Conservation (phyloP, 2,329 filamentous ascomycete species). For the Clonostachys chloroleuca region DNA sequence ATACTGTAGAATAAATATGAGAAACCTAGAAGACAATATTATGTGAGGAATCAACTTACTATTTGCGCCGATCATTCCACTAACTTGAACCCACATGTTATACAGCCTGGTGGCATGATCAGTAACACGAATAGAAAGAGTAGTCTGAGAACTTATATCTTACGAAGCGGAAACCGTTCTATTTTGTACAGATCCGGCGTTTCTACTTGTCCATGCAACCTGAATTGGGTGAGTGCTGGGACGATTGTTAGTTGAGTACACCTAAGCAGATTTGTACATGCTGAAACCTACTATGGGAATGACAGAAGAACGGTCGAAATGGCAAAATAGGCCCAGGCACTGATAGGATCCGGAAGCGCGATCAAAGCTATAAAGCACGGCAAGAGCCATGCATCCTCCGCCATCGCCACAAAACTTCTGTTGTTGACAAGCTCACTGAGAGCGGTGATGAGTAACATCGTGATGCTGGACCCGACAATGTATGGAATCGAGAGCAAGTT, state of each 20-base stretch:
- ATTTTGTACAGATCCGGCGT: constrained; percentile 53
- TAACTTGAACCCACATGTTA: constrained; percentile 38
- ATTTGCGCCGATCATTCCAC: constrained; percentile 30
- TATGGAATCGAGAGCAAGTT: constrained; percentile 49
- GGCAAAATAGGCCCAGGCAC: constrained; percentile 42
- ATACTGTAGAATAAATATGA: constrained; percentile 13
- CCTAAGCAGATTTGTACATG: neutral
- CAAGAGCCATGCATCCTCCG: constrained; percentile 46
- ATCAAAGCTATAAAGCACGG: constrained; percentile 46
- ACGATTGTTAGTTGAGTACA: neutral
- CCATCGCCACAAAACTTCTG: constrained; percentile 41
- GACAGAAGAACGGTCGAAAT: constrained; percentile 42
- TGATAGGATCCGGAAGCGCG: constrained; percentile 26
- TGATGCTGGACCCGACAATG: constrained; percentile 40
- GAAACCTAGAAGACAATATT: neutral
- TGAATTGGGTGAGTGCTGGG: constrained; percentile 45
- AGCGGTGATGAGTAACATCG: constrained; percentile 42
- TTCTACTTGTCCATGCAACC: constrained; percentile 53
- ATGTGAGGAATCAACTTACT: constrained; percentile 13
- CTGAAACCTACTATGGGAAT: constrained; percentile 43
- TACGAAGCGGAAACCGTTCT: constrained; percentile 42
- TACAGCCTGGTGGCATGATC: constrained; percentile 39
- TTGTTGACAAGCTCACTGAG: constrained; percentile 44
- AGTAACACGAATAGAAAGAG: neutral
- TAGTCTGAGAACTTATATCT: constrained; percentile 2